phyloP scores from a whole-genome alignment of 495 filamentous ascomycete species.

The Penicillium fimorum region DNA sequence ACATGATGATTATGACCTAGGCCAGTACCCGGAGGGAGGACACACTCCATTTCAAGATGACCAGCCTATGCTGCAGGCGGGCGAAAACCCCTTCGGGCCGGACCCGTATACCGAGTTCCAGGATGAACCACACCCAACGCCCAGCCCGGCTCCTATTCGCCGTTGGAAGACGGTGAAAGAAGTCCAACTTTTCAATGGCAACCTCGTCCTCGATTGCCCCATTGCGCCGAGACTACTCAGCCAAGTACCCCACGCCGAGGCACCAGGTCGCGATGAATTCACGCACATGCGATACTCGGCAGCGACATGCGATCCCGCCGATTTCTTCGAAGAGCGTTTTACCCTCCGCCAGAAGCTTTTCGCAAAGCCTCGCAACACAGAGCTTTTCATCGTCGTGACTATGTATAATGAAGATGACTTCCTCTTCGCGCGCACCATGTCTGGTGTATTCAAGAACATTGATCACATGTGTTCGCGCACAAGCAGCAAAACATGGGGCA shows the following conservation, averaged over 20 bases:
- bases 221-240: slow-evolving; percentile 86
- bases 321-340: slow-evolving; percentile 86
- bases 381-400: slow-evolving; percentile 96
- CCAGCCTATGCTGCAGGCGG: slow-evolving; percentile 56
- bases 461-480: slow-evolving; percentile 92
- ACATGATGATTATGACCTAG: slow-evolving; percentile 57
- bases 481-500: slow-evolving; percentile 95
- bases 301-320: slow-evolving; percentile 88
- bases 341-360: slow-evolving; percentile 93
- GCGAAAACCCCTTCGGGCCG: slow-evolving; percentile 56
- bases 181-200: slow-evolving; percentile 93
- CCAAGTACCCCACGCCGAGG: slow-evolving; percentile 75
- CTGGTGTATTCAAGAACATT: slow-evolving; percentile 96
- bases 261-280: slow-evolving; percentile 89
- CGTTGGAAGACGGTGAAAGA: slow-evolving; percentile 99
- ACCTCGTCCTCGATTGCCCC: slow-evolving; percentile 95
- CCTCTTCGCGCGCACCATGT: slow-evolving; percentile 93
- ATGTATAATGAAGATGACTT: slow-evolving; percentile 99
- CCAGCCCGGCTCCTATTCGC: slow-evolving; percentile 68
- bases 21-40: slow-evolving; percentile 49
- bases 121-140: slow-evolving; percentile 49
- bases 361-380: slow-evolving; percentile 87
- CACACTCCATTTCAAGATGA: slow-evolving; percentile 58
- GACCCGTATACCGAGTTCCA: slow-evolving; percentile 50
- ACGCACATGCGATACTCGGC: slow-evolving; percentile 99